Percentiles rank a stretch among this genome's conserved stretches.
Conservation (phyloP, 2,329 filamentous ascomycete genomes). For the Aspergillus pseudotamarii region DNA sequence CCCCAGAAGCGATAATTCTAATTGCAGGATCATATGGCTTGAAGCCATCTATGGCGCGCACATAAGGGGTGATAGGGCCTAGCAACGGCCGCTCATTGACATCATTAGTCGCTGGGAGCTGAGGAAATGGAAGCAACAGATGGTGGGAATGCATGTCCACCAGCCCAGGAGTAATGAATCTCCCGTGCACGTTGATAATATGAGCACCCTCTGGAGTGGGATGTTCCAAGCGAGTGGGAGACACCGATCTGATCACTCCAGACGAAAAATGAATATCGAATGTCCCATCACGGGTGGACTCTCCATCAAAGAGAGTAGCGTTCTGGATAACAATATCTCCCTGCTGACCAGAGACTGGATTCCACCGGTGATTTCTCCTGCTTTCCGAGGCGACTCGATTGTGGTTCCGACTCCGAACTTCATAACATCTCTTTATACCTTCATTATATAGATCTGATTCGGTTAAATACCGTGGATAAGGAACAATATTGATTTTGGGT, state of each 20-base stretch:
- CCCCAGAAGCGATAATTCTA: conserved; percentile 70
- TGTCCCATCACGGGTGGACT: background rate
- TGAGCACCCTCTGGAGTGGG: background rate
- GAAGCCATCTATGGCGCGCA: conserved; percentile 67
- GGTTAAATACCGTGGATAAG: background rate
- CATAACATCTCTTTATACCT: background rate
- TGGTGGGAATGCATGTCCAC: conserved; percentile 74
- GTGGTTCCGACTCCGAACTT: background rate
- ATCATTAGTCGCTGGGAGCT: conserved; percentile 58
- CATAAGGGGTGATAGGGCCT: conserved; percentile 61
- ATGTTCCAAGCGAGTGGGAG: background rate
- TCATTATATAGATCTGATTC: background rate
- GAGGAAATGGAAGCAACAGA: conserved; percentile 62
- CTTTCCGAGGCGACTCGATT: background rate
- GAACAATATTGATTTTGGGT: background rate
- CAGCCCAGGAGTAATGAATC: conserved; percentile 62
- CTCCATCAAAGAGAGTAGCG: background rate
- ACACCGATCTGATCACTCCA: background rate
- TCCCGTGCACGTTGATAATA: background rate
- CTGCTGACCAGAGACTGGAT: background rate
- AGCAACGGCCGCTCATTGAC: conserved; percentile 64
- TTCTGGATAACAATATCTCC: background rate
- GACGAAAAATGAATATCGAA: background rate
- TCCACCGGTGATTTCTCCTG: background rate
- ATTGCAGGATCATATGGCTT: conserved; percentile 67